Conservation (phyloP, 257 asterid species). For the Fraxinus cuspidata region DNA sequence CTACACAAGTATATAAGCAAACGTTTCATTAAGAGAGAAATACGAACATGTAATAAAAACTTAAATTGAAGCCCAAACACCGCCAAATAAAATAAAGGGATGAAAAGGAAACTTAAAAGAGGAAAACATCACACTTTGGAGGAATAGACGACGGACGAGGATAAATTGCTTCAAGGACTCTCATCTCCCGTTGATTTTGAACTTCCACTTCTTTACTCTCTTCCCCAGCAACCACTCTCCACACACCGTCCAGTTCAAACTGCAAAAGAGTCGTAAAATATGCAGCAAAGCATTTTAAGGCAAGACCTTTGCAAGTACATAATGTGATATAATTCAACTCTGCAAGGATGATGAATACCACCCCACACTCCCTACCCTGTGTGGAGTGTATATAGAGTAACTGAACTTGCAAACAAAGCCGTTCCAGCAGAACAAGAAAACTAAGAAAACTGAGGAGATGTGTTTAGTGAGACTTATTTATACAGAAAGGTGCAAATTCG, state of each 20-base stretch:
- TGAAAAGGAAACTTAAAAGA: slow-evolving; percentile 20
- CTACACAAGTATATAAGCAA: slow-evolving; percentile 41
- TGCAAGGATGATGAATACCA: not conserved
- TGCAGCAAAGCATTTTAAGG: slow-evolving; percentile 7
- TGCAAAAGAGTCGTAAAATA: slow-evolving; percentile 28
- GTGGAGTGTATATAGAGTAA: not conserved
- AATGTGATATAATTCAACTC: slow-evolving; percentile 2
- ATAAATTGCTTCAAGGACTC: slow-evolving; percentile 89
- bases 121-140: slow-evolving; percentile 51
- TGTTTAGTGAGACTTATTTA: not conserved
- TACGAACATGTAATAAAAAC: not conserved
- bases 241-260: slow-evolving; percentile 53
- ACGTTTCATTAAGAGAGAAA: slow-evolving; percentile 6
- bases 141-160: slow-evolving; percentile 95
- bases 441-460: not conserved
- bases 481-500: not conserved
- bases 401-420: not conserved
- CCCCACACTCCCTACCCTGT: not conserved
- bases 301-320: not conserved
- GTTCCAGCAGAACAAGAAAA: not conserved
- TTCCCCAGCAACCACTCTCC: slow-evolving; percentile 85
- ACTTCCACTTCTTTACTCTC: slow-evolving; percentile 71
- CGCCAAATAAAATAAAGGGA: slow-evolving; percentile 2
- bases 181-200: slow-evolving; percentile 68
- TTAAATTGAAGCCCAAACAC: slow-evolving; percentile 4